Evolutionary conservation across 2,329 filamentous ascomycete genomes (phyloP), one percentile per base, ranked within the genome.

Genomic region (Paradendryphiella salina): DNA sequence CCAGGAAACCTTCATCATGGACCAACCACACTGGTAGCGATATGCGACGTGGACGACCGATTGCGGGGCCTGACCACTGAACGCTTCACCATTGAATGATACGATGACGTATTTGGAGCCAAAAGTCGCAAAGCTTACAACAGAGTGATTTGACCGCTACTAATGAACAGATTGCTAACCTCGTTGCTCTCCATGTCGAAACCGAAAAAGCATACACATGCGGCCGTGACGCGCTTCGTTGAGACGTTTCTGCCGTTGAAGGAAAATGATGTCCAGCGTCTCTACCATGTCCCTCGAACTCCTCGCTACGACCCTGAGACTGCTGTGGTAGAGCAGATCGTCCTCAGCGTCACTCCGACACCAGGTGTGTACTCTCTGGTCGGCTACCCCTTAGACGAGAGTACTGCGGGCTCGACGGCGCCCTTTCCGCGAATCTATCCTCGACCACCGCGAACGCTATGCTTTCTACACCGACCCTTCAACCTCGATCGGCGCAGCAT

Each of bases 391-490:
- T 14, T 42, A 28, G 51, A 59, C 7, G 45, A 56, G 8, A 33
- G 46, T 13, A 33, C 21, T 6, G 31, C 41, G 18, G 48, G 46
- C 28, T 26, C 37, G 15, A 46, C 37, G 17, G 37, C 37, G 15
- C 35, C 35, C 6, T 21, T 21, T 17, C 29, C 55, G 4, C 28
- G 37, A 11, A 20, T 36, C 11, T 35, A 43, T 6, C 31, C 46
- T 14, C 63, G 61, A 17, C 55, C 54, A 5, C 66, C 62, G 21
- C 56, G 63, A 40, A 70, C 68, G 11, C 38, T 71, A 40, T 69
- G 63, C 52, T 71, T 70, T 46, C 62, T 73, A 9, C 68, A 73
- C 28, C 62, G 66, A 10, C 70, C 69, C 5, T 71, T 67, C 51
- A 54, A 53, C 3, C 67, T 73, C 33, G 63, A 69, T 34, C 60